Conservation (phyloP, 2,329 filamentous ascomycete species). For the Calonectria pauciramosa region DNA sequence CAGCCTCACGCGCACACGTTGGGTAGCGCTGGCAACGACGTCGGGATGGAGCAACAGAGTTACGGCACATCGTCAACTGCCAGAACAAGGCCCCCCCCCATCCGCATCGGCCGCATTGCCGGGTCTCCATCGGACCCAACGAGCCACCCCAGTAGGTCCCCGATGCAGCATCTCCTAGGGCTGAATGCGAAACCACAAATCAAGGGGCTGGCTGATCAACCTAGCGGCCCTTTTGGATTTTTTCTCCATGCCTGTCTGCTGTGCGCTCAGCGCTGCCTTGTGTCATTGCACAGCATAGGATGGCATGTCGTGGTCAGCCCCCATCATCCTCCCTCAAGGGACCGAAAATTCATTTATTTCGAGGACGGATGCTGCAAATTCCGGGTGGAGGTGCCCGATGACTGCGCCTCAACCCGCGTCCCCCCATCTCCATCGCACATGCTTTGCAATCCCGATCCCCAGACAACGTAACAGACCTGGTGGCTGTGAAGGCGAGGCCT, state of each 20-base stretch:
- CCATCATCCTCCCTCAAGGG: background rate
- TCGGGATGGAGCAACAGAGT: constrained; percentile 11
- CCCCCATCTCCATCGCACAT: background rate
- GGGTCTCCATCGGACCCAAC: constrained; percentile 5
- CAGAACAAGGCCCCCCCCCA: background rate
- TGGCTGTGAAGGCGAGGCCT: background rate
- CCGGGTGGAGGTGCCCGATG: constrained; percentile 19
- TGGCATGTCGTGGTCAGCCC: background rate
- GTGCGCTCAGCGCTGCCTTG: background rate
- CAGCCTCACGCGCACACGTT: background rate
- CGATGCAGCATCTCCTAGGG: constrained; percentile 14
- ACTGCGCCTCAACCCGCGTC: constrained; percentile 5
- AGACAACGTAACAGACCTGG: background rate
- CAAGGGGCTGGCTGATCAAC: constrained; percentile 4
- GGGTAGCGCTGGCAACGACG: background rate
- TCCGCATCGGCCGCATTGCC: background rate
- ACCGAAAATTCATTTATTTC: background rate
- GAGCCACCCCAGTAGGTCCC: constrained; percentile 3
- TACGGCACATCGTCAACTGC: background rate
- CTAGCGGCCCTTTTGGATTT: constrained; percentile 12
- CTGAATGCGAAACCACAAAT: constrained; percentile 8
- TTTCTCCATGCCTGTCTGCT: background rate
- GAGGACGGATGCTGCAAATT: constrained; percentile 2
- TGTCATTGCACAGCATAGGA: background rate
- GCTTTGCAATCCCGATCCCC: background rate